phyloP scores from a whole-genome alignment of 371 early-diverging fungal species.

The Entomophthora muscae region DNA sequence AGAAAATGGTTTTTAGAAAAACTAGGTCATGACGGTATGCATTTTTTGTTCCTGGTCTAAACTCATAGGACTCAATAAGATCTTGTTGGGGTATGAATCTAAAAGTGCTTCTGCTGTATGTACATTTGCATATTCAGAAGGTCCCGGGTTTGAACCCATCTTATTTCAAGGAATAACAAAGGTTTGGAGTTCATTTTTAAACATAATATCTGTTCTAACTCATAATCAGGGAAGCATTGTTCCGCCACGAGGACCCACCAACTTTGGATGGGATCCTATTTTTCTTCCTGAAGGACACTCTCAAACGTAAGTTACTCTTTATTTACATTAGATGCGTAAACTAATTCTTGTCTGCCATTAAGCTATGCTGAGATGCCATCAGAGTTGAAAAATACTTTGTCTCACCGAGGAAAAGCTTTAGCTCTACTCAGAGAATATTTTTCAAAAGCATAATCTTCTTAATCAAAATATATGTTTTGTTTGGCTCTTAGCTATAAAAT shows the following conservation, averaged over 20 bases:
- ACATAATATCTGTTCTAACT: not conserved
- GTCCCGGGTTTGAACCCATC: conserved; percentile 70
- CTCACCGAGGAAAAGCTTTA: conserved; percentile 68
- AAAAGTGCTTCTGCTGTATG: conserved; percentile 74
- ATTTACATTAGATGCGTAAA: not conserved
- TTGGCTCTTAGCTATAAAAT: no score
- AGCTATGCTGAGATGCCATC: conserved; percentile 86
- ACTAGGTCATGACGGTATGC: conserved; percentile 47
- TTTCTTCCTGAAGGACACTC: conserved; percentile 76
- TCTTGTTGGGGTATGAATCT: conserved; percentile 74
- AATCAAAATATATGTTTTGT: no score
- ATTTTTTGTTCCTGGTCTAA: not conserved
- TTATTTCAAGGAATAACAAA: conserved; percentile 76
- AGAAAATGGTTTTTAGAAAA: conserved; percentile 88
- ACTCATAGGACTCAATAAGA: conserved; percentile 42
- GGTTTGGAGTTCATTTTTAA: conserved; percentile 17
- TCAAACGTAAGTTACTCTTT: conserved; percentile 31
- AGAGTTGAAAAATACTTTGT: conserved; percentile 69
- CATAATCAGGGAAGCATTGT: conserved; percentile 62
- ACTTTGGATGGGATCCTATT: conserved; percentile 93
- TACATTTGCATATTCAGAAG: conserved; percentile 71
- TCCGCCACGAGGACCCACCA: conserved; percentile 56
- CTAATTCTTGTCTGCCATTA: conserved; percentile 4
- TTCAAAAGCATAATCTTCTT: not conserved
- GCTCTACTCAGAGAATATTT: conserved; percentile 37